Conservation (phyloP, 495 filamentous ascomycete species). For the Apodospora peruviana region DNA sequence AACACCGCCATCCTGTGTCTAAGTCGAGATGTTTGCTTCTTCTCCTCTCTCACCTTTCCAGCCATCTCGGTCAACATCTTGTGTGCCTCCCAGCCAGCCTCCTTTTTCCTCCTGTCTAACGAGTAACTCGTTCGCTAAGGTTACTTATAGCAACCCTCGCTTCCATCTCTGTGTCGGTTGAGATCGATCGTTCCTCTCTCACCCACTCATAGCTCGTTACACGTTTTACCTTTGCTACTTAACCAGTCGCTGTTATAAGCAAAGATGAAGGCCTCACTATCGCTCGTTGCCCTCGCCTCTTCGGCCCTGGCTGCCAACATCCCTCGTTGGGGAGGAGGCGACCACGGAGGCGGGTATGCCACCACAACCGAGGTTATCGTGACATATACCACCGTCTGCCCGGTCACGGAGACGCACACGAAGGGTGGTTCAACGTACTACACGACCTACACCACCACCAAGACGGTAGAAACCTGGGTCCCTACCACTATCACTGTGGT, state of each 20-base stretch:
- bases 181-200: neutral
- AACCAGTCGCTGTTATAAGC: neutral
- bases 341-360: neutral
- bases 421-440: slow-evolving; percentile 31
- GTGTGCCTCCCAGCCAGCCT: slow-evolving; percentile 22
- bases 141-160: slow-evolving; percentile 31
- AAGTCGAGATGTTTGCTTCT: neutral
- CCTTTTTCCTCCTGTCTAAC: slow-evolving; percentile 7
- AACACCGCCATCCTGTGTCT: neutral
- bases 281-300: slow-evolving; percentile 35
- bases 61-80: slow-evolving; percentile 17
- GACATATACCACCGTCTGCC: slow-evolving; percentile 39
- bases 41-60: slow-evolving; percentile 9
- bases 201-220: neutral
- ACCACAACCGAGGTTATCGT: slow-evolving; percentile 32
- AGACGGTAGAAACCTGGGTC: slow-evolving; percentile 23
- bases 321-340: slow-evolving; percentile 2
- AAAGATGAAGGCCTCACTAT: slow-evolving; percentile 37
- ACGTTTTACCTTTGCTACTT: slow-evolving; percentile 11
- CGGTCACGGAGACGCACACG: slow-evolving; percentile 36
- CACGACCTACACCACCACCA: slow-evolving; percentile 43
- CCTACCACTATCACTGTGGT: slow-evolving; percentile 21
- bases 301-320: slow-evolving; percentile 30
- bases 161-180: slow-evolving; percentile 5
- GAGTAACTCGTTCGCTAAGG: slow-evolving; percentile 46